Evolutionary conservation across 257 asterid genomes (phyloP).

Genomic region (Petunia axillaris): DNA sequence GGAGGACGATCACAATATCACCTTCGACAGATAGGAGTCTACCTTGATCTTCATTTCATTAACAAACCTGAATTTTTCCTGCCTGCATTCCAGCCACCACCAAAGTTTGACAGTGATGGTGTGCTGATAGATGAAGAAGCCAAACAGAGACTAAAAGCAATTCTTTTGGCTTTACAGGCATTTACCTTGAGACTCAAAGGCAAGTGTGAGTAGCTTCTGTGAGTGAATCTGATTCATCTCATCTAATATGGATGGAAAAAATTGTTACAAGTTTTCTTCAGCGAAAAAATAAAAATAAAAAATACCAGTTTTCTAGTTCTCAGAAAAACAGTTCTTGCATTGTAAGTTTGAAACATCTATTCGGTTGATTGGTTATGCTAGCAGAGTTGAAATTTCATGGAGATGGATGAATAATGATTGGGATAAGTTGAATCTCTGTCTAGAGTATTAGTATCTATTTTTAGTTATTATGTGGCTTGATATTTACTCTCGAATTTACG

Average conservation of each 20-base stretch:
- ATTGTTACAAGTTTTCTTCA: neutral
- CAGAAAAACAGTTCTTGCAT: neutral
- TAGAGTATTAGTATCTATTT: neutral
- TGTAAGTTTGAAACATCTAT: neutral
- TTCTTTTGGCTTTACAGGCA: conserved; percentile 59
- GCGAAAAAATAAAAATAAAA: too few relatives aligned
- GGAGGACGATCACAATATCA: conserved; percentile 87
- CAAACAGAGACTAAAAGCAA: conserved; percentile 50
- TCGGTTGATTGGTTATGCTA: neutral
- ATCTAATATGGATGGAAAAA: neutral
- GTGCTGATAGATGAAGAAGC: conserved; percentile 63
- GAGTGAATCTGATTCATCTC: neutral
- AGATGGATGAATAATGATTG: neutral
- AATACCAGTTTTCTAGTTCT: neutral
- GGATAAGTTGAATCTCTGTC: neutral
- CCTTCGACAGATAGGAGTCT: conserved; percentile 86
- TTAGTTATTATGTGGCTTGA: neutral
- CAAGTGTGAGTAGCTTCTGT: conserved; percentile 31
- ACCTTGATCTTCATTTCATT: conserved; percentile 82
- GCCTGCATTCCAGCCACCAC: conserved; percentile 61
- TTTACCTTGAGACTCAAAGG: conserved; percentile 68
- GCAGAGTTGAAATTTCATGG: neutral
- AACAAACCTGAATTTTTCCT: conserved; percentile 82
- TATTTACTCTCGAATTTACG: neutral
- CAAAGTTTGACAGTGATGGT: conserved; percentile 69